These are phyloP conservation scores for Plasmodium sp. DNA, from an alignment of 169 alveolate species.

Conservation along the genomic window DNA sequence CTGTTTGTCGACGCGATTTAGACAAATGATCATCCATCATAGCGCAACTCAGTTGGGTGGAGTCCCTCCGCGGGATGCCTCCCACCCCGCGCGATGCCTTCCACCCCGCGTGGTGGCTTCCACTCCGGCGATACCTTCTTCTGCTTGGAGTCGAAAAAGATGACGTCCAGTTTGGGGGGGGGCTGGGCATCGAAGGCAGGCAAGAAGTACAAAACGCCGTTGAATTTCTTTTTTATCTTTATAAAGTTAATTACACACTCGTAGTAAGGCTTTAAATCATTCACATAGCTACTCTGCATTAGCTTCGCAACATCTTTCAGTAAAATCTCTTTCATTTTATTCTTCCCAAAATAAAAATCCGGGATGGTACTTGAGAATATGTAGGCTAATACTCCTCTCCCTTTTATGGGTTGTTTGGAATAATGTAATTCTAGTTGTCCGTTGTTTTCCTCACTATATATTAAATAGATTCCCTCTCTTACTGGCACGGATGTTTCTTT, in stretches of 20 bases:
- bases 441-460: constrained; percentile 31
- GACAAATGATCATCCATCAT: not conserved
- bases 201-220: constrained; percentile 79
- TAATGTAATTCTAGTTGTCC: constrained; percentile 68
- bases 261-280: constrained; percentile 81
- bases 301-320: constrained; percentile 71
- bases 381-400: constrained; percentile 61
- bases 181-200: constrained; percentile 81
- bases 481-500: constrained; percentile 20
- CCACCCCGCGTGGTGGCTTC: too few relatives aligned
- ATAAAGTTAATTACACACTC: constrained; percentile 79
- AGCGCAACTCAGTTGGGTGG: not conserved
- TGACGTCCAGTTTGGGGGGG: constrained; percentile 78
- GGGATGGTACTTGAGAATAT: constrained; percentile 74
- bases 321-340: constrained; percentile 70
- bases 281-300: constrained; percentile 80
- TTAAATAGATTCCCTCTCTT: constrained; percentile 40
- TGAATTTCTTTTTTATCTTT: constrained; percentile 67
- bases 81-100: too few relatives aligned
- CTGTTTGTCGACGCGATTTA: not conserved
- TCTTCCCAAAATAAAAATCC: constrained; percentile 76
- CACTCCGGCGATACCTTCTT: constrained; percentile 13
- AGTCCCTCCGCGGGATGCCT: not conserved
- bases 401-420: constrained; percentile 30
- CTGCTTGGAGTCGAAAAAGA: constrained; percentile 69